Evolutionary conservation across 2,329 filamentous ascomycete species (phyloP).

Genomic region (Coniella vitis): DNA sequence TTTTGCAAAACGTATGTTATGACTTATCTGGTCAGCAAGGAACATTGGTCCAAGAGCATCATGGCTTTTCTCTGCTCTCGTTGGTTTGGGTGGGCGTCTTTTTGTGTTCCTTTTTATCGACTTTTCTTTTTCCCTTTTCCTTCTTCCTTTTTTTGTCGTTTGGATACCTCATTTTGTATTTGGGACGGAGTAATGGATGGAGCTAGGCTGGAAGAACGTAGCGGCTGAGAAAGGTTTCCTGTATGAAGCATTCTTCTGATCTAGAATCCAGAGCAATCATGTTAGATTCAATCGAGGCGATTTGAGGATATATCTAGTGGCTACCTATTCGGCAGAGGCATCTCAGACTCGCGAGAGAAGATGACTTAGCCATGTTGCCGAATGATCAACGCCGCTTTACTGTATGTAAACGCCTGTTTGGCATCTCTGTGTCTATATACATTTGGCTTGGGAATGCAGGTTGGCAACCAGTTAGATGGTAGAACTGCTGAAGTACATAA

Average conservation of each 20-base stretch:
- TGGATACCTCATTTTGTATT: not conserved
- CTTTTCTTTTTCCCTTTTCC: not conserved
- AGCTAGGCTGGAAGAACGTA: not conserved
- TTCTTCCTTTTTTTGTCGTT: not conserved
- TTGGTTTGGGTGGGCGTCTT: not conserved
- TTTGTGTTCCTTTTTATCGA: not conserved
- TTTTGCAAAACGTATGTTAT: not conserved
- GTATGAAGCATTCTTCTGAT: not conserved
- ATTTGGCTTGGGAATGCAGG: too few species aligned
- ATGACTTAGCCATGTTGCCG: too few species aligned
- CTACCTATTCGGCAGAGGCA: not conserved
- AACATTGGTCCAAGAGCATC: not conserved
- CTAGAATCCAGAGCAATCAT: constrained; percentile 15
- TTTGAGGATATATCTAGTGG: constrained; percentile 3
- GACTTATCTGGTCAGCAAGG: not conserved
- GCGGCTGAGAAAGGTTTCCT: not conserved
- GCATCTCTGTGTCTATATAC: too few species aligned
- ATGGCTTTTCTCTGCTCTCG: too few species aligned
- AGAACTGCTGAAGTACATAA: too few species aligned
- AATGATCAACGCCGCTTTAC: too few species aligned
- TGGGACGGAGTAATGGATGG: constrained; percentile 8
- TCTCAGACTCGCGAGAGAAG: not conserved
- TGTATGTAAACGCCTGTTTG: too few species aligned
- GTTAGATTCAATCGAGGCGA: constrained; percentile 10
- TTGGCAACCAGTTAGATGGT: too few species aligned